phyloP scores from a whole-genome alignment of 352 stramenopile species.

The Plasmopara muralis region DNA sequence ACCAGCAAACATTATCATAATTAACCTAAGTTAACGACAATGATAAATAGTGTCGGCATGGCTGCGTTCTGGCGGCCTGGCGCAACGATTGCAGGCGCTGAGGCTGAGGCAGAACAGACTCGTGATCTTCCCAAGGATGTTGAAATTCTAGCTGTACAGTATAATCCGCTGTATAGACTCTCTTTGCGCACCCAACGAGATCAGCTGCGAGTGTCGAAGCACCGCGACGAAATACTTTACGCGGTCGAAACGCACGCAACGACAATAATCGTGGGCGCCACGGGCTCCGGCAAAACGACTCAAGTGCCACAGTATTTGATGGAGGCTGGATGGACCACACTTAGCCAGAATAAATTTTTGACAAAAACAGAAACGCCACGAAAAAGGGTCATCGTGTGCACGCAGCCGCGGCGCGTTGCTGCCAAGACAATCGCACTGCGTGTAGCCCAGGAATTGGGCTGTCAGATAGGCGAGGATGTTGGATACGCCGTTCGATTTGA shows the following conservation, averaged over 20 bases:
- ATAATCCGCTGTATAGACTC: constrained; percentile 58
- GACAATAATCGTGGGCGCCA: constrained; percentile 90
- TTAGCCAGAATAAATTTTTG: constrained; percentile 4
- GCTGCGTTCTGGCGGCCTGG: constrained; percentile 69
- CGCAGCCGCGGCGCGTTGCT: constrained; percentile 93
- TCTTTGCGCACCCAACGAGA: constrained; percentile 50
- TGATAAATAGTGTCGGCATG: constrained; percentile 8
- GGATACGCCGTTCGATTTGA: constrained; percentile 99
- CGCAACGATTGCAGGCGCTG: constrained; percentile 27
- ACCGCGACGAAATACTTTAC: constrained; percentile 88
- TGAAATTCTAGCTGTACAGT: constrained; percentile 41
- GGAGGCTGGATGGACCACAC: constrained; percentile 82
- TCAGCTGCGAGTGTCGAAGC: constrained; percentile 81
- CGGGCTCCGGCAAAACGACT: constrained; percentile 90
- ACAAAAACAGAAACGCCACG: background rate
- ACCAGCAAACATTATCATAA: background rate
- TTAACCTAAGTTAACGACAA: too few species aligned
- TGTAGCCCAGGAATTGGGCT: constrained; percentile 96
- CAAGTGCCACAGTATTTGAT: constrained; percentile 90
- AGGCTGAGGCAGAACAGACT: constrained; percentile 23
- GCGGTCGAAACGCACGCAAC: constrained; percentile 83
- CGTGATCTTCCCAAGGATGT: constrained; percentile 26
- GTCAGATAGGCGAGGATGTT: constrained; percentile 89
- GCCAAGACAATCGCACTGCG: constrained; percentile 97
- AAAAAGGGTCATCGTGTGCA: constrained; percentile 77